phyloP scores from a whole-genome alignment of 2,329 filamentous ascomycete genomes.

The Botrytis galanthina region DNA sequence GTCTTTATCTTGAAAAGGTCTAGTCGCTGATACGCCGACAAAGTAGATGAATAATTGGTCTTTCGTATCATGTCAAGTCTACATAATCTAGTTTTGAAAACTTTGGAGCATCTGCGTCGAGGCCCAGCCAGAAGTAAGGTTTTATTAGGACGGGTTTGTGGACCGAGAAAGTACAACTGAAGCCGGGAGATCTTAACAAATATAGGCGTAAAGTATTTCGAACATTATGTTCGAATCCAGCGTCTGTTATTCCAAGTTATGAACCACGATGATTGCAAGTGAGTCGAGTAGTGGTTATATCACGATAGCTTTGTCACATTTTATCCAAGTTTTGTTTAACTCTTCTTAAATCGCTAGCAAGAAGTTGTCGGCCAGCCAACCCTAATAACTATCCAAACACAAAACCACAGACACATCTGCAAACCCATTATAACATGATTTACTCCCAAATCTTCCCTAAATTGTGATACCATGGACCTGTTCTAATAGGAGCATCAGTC shows the following conservation, averaged over 20 bases:
- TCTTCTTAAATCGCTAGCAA: neutral
- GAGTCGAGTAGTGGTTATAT: neutral
- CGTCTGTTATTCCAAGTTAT: no score
- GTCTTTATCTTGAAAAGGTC: fast-evolving
- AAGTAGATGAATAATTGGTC: fast-evolving
- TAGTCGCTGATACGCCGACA: neutral
- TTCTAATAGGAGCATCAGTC: neutral
- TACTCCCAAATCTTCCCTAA: neutral
- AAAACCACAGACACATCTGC: no score
- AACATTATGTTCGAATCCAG: fast-evolving
- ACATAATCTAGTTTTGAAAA: no score
- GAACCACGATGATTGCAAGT: neutral
- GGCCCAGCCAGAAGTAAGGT: neutral
- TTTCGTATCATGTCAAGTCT: neutral
- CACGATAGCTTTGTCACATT: neutral
- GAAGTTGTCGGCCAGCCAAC: neutral
- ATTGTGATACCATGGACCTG: neutral
- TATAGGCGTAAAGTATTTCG: neutral
- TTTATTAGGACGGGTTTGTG: neutral
- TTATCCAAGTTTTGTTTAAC: neutral
- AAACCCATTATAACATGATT: neutral
- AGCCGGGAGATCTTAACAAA: neutral
- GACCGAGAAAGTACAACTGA: neutral
- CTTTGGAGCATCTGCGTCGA: neutral
- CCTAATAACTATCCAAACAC: neutral